phyloP scores from a whole-genome alignment of 768 basidiomycete species.

The Tulasnella sp. region DNA sequence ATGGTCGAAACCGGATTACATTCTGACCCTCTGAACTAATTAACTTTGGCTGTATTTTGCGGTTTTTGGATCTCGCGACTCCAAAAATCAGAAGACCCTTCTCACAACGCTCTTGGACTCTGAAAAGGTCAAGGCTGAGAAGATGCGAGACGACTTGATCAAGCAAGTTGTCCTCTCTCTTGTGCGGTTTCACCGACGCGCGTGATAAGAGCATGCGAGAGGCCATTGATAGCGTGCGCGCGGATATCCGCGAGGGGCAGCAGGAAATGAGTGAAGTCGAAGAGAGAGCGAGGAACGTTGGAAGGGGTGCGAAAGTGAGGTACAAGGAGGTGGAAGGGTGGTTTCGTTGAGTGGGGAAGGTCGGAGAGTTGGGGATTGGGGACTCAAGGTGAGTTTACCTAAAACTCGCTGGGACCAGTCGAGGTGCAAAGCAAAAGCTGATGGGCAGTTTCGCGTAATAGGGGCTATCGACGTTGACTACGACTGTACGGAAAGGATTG shows the following conservation, averaged over 20 bases:
- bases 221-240: slow-evolving; percentile 46
- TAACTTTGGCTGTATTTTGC: slow-evolving; percentile 27
- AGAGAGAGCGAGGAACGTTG: slow-evolving; percentile 8
- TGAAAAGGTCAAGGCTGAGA: slow-evolving; percentile 59
- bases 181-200: slow-evolving; percentile 61
- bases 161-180: slow-evolving; percentile 61
- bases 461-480: slow-evolving; percentile 1
- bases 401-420: not conserved
- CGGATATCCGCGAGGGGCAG: slow-evolving; percentile 50
- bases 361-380: slow-evolving; percentile 48
- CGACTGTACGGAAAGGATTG: slow-evolving; percentile 9
- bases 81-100: slow-evolving; percentile 59
- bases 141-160: slow-evolving; percentile 64
- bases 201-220: slow-evolving; percentile 60
- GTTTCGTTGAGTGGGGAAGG: slow-evolving; percentile 43
- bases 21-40: slow-evolving; percentile 49
- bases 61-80: slow-evolving; percentile 44
- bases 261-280: slow-evolving; percentile 34
- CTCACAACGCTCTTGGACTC: slow-evolving; percentile 53
- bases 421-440: not conserved
- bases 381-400: slow-evolving; percentile 1
- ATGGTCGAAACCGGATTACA: not conserved
- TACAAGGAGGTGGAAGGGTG: slow-evolving; percentile 33
- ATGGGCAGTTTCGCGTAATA: not conserved
- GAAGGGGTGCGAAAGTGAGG: slow-evolving; percentile 26